Percentiles rank a stretch among this genome's conserved stretches.
phyloP scores from a whole-genome alignment of 306 rosid species.

The Herpetospermum pedunculosum region DNA sequence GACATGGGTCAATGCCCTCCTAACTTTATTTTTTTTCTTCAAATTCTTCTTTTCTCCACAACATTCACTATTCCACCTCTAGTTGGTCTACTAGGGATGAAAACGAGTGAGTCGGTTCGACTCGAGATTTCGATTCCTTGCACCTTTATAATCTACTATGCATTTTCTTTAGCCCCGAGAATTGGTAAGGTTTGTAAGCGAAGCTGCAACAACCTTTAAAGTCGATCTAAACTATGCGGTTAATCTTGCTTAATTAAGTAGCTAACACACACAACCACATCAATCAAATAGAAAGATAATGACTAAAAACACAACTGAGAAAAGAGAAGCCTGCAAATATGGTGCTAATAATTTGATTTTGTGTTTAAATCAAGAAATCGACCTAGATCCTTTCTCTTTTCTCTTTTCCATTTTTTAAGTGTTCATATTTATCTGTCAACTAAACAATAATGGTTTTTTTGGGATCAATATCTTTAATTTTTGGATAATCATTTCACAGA shows the following conservation, averaged over 20 bases:
- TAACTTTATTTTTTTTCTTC: background rate
- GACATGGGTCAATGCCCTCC: background rate
- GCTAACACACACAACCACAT: background rate
- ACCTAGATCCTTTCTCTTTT: background rate
- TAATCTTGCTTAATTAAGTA: background rate
- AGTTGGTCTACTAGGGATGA: background rate
- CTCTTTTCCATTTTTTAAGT: background rate
- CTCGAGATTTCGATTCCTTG: too few species aligned
- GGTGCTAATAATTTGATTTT: background rate
- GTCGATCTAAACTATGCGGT: too few species aligned
- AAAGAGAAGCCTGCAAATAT: background rate
- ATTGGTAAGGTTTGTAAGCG: background rate
- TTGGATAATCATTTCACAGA: background rate
- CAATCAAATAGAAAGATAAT: background rate
- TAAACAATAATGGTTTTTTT: background rate
- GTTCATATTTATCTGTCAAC: background rate
- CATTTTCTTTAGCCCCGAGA: background rate
- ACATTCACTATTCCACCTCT: background rate
- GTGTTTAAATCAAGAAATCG: too few species aligned
- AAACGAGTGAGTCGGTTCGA: too few species aligned
- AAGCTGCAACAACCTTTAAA: background rate
- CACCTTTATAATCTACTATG: too few species aligned
- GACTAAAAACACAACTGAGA: background rate
- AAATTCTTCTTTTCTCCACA: background rate
- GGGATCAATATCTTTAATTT: background rate